phyloP scores from a whole-genome alignment of 2,329 filamentous ascomycete genomes.

The Fusarium dimerum region DNA sequence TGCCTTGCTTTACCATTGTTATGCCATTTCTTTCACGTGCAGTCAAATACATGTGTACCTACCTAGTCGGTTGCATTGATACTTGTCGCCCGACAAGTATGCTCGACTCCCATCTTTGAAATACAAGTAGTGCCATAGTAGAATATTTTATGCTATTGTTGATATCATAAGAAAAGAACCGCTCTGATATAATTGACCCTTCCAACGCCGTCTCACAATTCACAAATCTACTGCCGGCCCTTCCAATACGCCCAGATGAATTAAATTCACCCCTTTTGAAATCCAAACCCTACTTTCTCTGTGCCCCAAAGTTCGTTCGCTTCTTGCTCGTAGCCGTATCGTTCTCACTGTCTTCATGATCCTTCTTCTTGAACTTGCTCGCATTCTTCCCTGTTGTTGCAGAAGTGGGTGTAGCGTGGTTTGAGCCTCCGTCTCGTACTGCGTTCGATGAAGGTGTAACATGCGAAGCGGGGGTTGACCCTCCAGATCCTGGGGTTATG shows the following conservation, averaged over 20 bases:
- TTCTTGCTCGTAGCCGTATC: conserved; percentile 56
- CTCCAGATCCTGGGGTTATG: conserved; percentile 39
- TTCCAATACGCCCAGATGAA: neutral
- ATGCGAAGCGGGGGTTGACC: conserved; percentile 36
- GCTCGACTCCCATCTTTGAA: too few species aligned
- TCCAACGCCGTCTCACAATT: too few species aligned
- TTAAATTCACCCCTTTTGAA: neutral
- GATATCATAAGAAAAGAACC: too few species aligned
- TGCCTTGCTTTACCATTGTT: too few species aligned
- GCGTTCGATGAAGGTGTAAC: conserved; percentile 52
- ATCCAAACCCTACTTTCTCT: conserved; percentile 46
- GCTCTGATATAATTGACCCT: too few species aligned
- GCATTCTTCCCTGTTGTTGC: conserved; percentile 46
- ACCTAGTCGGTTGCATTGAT: too few species aligned
- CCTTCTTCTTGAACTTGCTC: conserved; percentile 57
- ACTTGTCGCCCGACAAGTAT: too few species aligned
- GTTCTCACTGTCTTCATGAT: conserved; percentile 60
- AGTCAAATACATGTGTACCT: too few species aligned
- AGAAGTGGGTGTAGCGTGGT: conserved; percentile 58
- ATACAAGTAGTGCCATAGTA: too few species aligned
- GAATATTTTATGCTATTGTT: too few species aligned
- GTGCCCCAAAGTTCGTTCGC: conserved; percentile 58
- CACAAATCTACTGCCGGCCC: neutral
- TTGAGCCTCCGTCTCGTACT: conserved; percentile 52
- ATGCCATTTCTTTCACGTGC: too few species aligned